These are phyloP conservation scores for Rhynchosporium agropyri DNA, from an alignment of 2,329 filamentous ascomycete species.

Conservation along the genomic window DNA sequence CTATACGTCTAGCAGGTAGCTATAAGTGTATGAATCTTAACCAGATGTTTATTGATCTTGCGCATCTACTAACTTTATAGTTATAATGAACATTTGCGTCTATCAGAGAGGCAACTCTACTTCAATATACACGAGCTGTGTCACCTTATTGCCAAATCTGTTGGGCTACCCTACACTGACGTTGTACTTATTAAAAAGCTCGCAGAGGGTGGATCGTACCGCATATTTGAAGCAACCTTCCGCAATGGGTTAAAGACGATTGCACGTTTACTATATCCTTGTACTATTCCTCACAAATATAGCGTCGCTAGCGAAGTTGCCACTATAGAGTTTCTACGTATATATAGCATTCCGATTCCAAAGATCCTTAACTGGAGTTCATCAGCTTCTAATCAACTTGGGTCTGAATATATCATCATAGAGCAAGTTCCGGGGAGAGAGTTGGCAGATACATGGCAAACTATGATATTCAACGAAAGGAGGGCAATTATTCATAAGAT, in stretches of 20 bases:
- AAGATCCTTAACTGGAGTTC: constrained; percentile 41
- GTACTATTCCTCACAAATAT: constrained; percentile 24
- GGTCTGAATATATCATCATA: constrained; percentile 47
- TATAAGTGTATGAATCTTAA: constrained; percentile 31
- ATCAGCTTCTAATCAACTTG: constrained; percentile 43
- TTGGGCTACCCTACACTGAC: constrained; percentile 29
- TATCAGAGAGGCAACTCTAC: constrained; percentile 36
- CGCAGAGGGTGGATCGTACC: constrained; percentile 39
- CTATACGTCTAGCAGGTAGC: constrained; percentile 38
- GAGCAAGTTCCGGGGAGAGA: constrained; percentile 43
- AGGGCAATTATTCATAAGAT: constrained; percentile 31
- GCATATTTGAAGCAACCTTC: constrained; percentile 37
- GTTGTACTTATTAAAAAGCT: constrained; percentile 36
- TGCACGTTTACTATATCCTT: constrained; percentile 33
- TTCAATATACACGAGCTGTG: constrained; percentile 37
- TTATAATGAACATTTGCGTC: constrained; percentile 38
- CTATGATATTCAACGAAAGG: constrained; percentile 32
- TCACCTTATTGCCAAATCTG: constrained; percentile 34
- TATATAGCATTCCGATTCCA: constrained; percentile 34
- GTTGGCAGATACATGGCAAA: constrained; percentile 38
- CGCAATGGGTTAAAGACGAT: constrained; percentile 35
- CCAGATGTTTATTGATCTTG: constrained; percentile 20
- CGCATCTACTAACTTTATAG: constrained; percentile 27
- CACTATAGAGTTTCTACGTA: constrained; percentile 35
- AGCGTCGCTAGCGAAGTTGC: constrained; percentile 33